Percentiles rank a stretch among this genome's conserved stretches.
Evolutionary conservation across 148 eudicot genomes (phyloP).

Genomic region (Rhododendron mucronatum): DNA sequence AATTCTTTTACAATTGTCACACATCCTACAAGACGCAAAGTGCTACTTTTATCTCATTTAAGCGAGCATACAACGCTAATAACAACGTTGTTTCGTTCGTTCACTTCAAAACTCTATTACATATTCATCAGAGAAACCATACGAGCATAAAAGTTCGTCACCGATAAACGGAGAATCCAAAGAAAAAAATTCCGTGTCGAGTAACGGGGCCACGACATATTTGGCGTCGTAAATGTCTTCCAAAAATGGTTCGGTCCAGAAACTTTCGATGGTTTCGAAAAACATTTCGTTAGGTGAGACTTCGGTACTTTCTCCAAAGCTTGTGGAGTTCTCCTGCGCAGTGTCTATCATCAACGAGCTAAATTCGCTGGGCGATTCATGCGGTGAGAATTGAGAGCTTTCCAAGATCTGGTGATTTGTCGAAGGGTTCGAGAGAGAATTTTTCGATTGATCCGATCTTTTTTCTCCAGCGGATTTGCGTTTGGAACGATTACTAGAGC

Average conservation of each 20-base stretch:
- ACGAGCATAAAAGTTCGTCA: not conserved
- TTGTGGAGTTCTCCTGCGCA: not conserved
- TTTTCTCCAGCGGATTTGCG: not conserved
- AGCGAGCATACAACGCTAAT: not conserved
- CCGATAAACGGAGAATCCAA: not conserved
- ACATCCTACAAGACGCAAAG: not conserved
- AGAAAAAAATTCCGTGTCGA: not conserved
- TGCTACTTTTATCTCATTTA: not conserved
- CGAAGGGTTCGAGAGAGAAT: not conserved
- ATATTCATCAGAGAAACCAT: not conserved
- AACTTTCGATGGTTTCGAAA: not conserved
- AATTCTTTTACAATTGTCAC: not conserved
- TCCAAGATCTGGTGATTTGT: not conserved
- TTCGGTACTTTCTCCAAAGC: not conserved
- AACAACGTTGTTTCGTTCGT: not conserved
- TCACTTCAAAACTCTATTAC: not conserved
- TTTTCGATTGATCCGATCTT: not conserved
- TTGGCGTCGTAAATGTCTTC: not conserved
- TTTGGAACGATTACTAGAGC: not conserved
- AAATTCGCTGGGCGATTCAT: not conserved
- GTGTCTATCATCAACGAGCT: not conserved
- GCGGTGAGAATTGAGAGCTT: constrained; percentile 10
- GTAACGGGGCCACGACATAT: not conserved
- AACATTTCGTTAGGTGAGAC: not conserved
- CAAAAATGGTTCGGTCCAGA: constrained; percentile 10